These are phyloP conservation scores for Misopates orontium DNA, from an alignment of 257 asterid species.

Conservation along the genomic window DNA sequence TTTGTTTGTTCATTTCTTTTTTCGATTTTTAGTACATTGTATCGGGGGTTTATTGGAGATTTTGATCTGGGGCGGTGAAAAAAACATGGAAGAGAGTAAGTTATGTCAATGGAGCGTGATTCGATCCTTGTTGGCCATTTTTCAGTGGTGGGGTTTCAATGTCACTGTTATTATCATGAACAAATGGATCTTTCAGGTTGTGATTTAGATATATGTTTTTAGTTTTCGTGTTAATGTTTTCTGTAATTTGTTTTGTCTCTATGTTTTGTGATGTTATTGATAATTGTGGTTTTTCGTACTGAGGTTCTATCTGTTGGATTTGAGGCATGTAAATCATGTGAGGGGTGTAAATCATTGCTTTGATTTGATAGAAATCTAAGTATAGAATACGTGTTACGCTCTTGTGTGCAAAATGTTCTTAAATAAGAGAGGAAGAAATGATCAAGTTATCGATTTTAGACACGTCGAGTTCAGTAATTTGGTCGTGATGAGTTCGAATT, in stretches of 20 bases:
- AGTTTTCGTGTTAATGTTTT: conserved; percentile 2
- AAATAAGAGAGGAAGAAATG: no score
- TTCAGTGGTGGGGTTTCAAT: conserved; percentile 91
- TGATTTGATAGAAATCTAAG: conserved; percentile 2
- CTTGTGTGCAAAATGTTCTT: no score
- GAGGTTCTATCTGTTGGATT: conserved; percentile 14
- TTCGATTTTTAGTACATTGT: neutral
- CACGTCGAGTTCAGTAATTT: neutral
- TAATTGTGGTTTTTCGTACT: conserved; percentile 10
- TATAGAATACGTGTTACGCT: no score
- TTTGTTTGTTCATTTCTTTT: neutral
- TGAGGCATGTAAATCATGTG: conserved; percentile 22
- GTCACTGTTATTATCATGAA: conserved; percentile 83
- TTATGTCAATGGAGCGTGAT: conserved; percentile 61
- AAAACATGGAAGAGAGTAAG: conserved; percentile 55
- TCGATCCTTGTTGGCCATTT: conserved; percentile 66
- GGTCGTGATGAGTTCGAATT: neutral
- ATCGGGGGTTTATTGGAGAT: conserved; percentile 18
- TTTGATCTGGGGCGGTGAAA: conserved; percentile 36
- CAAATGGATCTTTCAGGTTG: conserved; percentile 91
- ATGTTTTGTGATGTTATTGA: conserved; percentile 5
- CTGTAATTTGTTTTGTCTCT: neutral
- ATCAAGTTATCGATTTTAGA: neutral
- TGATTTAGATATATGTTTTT: conserved; percentile 18
- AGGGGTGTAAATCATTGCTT: neutral